Percentiles rank a stretch among this genome's conserved stretches.
These are phyloP conservation scores for Chlamydomonas schloesseri DNA, from an alignment of 139 green algal genomes.

Conservation along the genomic window DNA sequence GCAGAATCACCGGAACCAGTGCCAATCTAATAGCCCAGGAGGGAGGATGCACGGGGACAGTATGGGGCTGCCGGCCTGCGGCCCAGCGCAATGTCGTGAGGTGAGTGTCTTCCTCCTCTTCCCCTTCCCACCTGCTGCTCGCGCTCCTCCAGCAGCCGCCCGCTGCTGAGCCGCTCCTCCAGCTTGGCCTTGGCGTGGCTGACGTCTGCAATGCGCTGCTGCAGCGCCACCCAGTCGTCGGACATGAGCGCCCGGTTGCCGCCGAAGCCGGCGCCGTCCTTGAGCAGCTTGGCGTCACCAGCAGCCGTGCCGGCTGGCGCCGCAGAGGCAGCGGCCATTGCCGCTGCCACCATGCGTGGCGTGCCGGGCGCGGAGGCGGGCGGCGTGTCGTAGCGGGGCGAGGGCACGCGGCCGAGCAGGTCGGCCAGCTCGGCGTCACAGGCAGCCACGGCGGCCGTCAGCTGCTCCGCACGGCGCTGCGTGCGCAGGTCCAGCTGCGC, in stretches of 20 bases:
- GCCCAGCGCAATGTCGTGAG: too few relatives aligned
- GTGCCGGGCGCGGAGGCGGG: background rate
- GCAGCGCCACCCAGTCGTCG: slow-evolving; percentile 26
- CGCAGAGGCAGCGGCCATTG: background rate
- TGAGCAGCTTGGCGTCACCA: too few relatives aligned
- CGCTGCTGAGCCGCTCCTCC: slow-evolving; percentile 5
- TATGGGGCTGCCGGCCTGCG: too few relatives aligned
- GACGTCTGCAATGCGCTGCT: slow-evolving; percentile 43
- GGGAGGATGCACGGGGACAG: too few relatives aligned
- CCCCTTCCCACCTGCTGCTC: slow-evolving; percentile 28
- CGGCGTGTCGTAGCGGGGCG: slow-evolving; percentile 24
- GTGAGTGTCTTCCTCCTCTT: too few relatives aligned
- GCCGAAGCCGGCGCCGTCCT: background rate
- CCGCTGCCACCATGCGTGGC: background rate
- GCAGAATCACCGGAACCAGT: too few relatives aligned
- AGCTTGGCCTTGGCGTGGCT: slow-evolving; percentile 9
- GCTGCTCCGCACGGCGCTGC: slow-evolving; percentile 10
- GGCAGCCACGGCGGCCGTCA: background rate
- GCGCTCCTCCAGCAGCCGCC: slow-evolving; percentile 41
- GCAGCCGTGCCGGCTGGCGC: background rate
- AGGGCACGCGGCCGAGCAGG: slow-evolving; percentile 1
- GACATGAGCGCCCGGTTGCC: background rate
- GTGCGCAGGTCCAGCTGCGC: slow-evolving; percentile 5
- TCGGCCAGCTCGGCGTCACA: slow-evolving; percentile 26
- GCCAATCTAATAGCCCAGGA: too few relatives aligned